Conservation (phyloP, 768 basidiomycete genomes). For the Heimioporus sp. region DNA sequence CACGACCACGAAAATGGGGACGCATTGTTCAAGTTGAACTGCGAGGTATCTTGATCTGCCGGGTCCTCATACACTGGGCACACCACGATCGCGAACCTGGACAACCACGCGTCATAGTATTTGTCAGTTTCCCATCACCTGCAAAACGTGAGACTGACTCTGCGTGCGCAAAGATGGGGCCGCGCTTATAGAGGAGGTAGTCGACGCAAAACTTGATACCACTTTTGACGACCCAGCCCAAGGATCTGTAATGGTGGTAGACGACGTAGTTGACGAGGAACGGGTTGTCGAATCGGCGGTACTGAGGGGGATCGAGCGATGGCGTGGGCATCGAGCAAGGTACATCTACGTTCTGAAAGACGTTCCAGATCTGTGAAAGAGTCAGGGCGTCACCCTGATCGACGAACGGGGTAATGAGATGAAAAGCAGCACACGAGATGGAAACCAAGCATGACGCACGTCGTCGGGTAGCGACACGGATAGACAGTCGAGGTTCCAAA, state of each 20-base stretch:
- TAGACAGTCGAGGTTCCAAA: constrained; percentile 83
- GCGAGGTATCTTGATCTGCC: constrained; percentile 62
- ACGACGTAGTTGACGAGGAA: constrained; percentile 87
- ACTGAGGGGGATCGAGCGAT: constrained; percentile 19
- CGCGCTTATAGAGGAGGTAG: constrained; percentile 90
- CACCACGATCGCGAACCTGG: constrained; percentile 87
- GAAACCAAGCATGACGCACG: constrained; percentile 40
- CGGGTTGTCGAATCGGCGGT: constrained; percentile 78
- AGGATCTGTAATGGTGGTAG: constrained; percentile 93
- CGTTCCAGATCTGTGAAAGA: constrained; percentile 57
- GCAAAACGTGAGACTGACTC: constrained; percentile 60
- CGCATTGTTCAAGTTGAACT: constrained; percentile 61
- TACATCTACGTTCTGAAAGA: constrained; percentile 58
- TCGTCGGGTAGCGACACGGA: constrained; percentile 62
- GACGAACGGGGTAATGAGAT: neutral
- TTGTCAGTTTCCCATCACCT: neutral
- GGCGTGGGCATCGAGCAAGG: constrained; percentile 37
- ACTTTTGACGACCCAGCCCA: constrained; percentile 95
- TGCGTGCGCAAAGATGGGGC: constrained; percentile 93
- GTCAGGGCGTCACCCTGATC: constrained; percentile 53
- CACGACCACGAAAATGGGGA: constrained; percentile 88
- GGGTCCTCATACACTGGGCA: constrained; percentile 89
- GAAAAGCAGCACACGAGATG: neutral
- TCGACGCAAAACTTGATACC: constrained; percentile 98
- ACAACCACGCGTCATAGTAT: neutral